Conservation (phyloP, 129 eudicot genomes). For the Centaurea solstitialis region DNA sequence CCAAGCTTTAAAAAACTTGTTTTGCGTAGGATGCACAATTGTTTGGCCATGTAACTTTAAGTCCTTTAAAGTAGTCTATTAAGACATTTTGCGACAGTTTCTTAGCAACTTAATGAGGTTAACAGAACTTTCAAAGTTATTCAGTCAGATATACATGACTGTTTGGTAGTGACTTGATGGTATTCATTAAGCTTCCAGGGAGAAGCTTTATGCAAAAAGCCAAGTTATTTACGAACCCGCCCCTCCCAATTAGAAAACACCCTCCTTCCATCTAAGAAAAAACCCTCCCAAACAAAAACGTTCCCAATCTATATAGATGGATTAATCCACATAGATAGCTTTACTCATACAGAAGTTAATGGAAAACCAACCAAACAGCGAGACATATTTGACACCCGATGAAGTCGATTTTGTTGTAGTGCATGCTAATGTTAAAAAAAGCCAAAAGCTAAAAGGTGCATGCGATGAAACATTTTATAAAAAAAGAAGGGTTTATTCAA, state of each 20-base stretch:
- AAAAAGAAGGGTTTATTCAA: not conserved
- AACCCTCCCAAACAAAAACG: not conserved
- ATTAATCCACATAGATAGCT: not conserved
- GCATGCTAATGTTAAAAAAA: not conserved
- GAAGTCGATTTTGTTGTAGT: not conserved
- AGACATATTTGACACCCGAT: not conserved
- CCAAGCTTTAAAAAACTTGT: not conserved
- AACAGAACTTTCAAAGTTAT: not conserved
- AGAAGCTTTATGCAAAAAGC: not conserved
- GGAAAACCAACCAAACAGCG: not conserved
- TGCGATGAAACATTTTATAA: constrained; percentile 8
- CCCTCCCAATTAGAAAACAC: not conserved
- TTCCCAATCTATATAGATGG: not conserved
- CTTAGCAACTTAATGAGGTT: not conserved
- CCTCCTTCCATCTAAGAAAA: not conserved
- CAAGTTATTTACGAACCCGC: not conserved
- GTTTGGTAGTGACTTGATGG: not conserved
- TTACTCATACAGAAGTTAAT: not conserved
- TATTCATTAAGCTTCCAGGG: not conserved
- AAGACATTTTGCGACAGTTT: not conserved
- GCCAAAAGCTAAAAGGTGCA: not conserved
- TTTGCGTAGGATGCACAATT: not conserved
- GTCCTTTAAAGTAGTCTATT: not conserved
- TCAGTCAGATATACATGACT: not conserved
- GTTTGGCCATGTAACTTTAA: not conserved